Evolutionary conservation across 139 green algal species (phyloP).

Genomic region (Deuterostichococcus epilithicus): DNA sequence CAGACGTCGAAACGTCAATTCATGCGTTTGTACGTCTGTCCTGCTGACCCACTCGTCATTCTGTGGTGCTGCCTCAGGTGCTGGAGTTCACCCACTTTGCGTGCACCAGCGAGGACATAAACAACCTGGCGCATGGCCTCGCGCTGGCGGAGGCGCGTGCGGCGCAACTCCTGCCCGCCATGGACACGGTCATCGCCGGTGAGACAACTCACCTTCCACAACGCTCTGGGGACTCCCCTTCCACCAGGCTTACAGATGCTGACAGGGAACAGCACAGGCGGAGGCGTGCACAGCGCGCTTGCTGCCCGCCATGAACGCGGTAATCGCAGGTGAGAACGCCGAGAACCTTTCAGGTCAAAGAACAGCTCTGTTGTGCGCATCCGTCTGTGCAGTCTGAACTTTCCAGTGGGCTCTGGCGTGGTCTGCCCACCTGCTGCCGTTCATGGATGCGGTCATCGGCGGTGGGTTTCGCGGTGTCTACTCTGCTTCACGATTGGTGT

Average conservation of each 20-base stretch:
- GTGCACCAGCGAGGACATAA: conserved; percentile 98
- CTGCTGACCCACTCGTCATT: not conserved
- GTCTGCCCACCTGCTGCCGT: too few relatives aligned
- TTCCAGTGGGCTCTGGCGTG: too few relatives aligned
- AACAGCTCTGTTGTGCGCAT: too few relatives aligned
- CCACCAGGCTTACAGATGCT: too few relatives aligned
- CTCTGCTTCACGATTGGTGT: not conserved
- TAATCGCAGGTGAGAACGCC: conserved; percentile 53
- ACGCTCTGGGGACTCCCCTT: too few relatives aligned
- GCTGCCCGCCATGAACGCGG: conserved; percentile 15
- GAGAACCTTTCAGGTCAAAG: too few relatives aligned
- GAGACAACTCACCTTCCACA: not conserved
- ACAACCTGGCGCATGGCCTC: conserved; percentile 96
- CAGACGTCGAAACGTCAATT: not conserved
- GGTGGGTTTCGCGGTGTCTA: not conserved
- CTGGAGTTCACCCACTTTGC: conserved; percentile 99
- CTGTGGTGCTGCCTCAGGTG: conserved; percentile 46
- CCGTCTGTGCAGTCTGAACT: too few relatives aligned
- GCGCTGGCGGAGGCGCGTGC: conserved; percentile 90
- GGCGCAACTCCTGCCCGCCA: conserved; percentile 74
- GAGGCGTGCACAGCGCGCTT: not conserved
- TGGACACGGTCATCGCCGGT: conserved; percentile 80
- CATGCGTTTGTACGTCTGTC: not conserved
- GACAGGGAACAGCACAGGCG: too few relatives aligned
- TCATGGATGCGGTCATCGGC: not conserved